Percentiles rank a stretch among this genome's conserved stretches.
Conservation (phyloP, 176 grass and related monocot genomes). For the Paspalum notatum region DNA sequence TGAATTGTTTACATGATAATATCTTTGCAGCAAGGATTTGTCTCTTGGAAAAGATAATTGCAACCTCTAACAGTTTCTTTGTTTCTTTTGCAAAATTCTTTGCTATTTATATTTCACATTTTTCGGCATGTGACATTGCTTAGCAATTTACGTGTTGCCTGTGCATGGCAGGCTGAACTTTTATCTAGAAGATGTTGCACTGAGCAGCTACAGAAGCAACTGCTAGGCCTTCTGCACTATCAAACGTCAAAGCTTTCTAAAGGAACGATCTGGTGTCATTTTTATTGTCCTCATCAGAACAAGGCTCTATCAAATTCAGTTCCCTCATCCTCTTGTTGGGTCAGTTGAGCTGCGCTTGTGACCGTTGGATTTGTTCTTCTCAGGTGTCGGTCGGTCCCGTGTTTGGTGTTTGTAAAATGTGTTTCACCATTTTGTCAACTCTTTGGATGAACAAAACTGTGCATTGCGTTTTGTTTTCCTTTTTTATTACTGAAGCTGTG, state of each 20-base stretch:
- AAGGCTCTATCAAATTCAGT: constrained; percentile 16
- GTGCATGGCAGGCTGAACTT: neutral
- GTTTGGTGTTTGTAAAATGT: constrained; percentile 48
- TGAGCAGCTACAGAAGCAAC: constrained; percentile 20
- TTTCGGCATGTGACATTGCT: neutral
- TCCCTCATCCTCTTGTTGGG: neutral
- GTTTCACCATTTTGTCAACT: neutral
- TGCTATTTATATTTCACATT: neutral
- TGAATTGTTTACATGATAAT: constrained; percentile 10
- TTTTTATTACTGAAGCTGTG: neutral
- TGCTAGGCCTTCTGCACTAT: neutral
- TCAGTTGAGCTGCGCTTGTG: neutral
- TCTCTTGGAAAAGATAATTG: neutral
- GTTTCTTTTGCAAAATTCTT: neutral
- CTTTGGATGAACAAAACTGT: constrained; percentile 36
- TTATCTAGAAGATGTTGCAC: neutral
- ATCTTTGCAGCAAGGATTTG: neutral
- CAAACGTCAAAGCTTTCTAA: constrained; percentile 37
- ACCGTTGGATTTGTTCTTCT: constrained; percentile 5
- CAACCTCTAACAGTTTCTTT: neutral
- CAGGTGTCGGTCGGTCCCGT: neutral
- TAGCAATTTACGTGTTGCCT: neutral
- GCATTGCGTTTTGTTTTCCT: neutral
- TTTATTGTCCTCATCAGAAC: constrained; percentile 20
- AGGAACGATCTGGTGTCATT: constrained; percentile 19